phyloP scores from a whole-genome alignment of 129 eudicot species.

The Glebionis coronaria region DNA sequence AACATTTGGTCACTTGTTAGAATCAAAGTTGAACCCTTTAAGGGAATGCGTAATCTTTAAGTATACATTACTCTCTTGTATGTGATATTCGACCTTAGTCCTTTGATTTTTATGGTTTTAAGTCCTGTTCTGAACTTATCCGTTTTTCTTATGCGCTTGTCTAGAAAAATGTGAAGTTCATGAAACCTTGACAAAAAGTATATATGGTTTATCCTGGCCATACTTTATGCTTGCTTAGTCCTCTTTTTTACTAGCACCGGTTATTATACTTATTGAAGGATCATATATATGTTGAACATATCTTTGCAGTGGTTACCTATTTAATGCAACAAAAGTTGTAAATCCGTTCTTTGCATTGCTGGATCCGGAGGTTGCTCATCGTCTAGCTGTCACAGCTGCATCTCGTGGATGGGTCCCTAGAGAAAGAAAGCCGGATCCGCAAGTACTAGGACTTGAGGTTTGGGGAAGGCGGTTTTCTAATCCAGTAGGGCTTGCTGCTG shows the following conservation, averaged over 20 bases:
- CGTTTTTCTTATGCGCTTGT: not conserved
- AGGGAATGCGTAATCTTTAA: not conserved
- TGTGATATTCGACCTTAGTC: not conserved
- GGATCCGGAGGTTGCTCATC: constrained; percentile 95
- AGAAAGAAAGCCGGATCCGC: constrained; percentile 82
- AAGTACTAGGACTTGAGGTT: constrained; percentile 71
- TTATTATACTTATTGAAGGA: constrained; percentile 11
- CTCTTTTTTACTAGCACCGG: not conserved
- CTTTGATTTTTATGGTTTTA: not conserved
- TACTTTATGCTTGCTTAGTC: constrained; percentile 2
- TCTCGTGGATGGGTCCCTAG: constrained; percentile 99
- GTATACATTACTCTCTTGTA: not conserved
- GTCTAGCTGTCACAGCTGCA: constrained; percentile 84
- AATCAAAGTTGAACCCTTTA: not conserved
- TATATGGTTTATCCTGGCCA: not conserved
- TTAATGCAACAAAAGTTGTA: constrained; percentile 91
- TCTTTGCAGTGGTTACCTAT: constrained; percentile 92
- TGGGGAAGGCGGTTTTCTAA: constrained; percentile 99
- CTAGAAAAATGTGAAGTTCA: not conserved
- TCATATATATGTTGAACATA: constrained; percentile 10
- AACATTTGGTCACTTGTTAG: not conserved
- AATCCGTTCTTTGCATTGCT: constrained; percentile 88
- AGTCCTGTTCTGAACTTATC: not conserved
- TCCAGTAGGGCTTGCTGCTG: constrained; percentile 95
- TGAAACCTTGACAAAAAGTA: not conserved